Conservation (phyloP, 768 basidiomycete species). For the Russula sp. region DNA sequence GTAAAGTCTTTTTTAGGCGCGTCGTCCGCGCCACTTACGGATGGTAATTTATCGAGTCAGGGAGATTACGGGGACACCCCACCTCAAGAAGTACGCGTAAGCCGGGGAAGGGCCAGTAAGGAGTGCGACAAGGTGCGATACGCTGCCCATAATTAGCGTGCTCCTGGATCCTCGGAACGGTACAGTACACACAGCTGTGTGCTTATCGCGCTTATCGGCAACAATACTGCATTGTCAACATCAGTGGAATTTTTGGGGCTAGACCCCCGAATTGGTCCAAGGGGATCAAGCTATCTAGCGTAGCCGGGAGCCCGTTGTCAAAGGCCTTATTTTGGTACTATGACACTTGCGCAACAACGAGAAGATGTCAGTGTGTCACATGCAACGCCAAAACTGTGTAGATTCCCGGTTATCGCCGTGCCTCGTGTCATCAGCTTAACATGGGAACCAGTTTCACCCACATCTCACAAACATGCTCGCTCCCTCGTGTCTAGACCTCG, state of each 20-base stretch:
- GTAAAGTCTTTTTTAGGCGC: not conserved
- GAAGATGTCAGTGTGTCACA: not conserved
- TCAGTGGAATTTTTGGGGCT: constrained; percentile 1
- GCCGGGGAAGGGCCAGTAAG: not conserved
- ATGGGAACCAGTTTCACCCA: not conserved
- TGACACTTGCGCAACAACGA: not conserved
- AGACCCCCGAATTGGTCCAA: not conserved
- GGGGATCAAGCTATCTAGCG: not conserved
- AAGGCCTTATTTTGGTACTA: not conserved
- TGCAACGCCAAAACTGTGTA: not conserved
- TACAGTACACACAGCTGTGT: too few species aligned
- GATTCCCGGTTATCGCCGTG: not conserved
- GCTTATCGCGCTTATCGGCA: constrained; percentile 8
- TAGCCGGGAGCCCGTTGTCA: not conserved
- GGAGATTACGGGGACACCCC: not conserved
- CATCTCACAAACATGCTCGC: not conserved
- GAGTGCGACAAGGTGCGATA: too few species aligned
- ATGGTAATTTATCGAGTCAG: not conserved
- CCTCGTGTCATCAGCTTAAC: constrained; percentile 13
- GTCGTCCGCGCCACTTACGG: constrained; percentile 3
- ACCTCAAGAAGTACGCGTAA: not conserved
- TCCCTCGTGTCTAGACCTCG: not conserved
- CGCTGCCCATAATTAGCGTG: too few species aligned
- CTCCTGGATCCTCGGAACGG: not conserved
- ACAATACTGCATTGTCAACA: constrained; percentile 1